Percentiles rank a stretch among this genome's conserved stretches.
Conservation (phyloP, 352 stramenopile genomes). For the Bremia lactucae region DNA sequence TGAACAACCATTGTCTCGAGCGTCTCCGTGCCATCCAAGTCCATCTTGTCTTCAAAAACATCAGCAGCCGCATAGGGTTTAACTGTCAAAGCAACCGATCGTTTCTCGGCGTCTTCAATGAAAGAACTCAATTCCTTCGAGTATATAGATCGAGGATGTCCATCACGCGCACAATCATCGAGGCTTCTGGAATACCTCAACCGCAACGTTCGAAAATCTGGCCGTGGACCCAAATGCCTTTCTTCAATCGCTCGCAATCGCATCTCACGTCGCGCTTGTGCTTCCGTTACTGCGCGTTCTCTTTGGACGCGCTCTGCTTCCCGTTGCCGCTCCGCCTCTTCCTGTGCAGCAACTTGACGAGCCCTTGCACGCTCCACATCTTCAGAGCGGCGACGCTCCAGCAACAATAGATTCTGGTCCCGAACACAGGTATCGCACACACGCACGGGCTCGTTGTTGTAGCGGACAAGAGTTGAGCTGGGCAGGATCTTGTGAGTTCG, state of each 20-base stretch:
- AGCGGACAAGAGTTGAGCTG: slow-evolving; percentile 45
- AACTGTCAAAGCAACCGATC: slow-evolving; percentile 32
- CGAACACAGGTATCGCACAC: slow-evolving; percentile 75
- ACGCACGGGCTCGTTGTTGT: slow-evolving; percentile 70
- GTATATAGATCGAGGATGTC: slow-evolving; percentile 17
- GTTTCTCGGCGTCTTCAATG: slow-evolving; percentile 50
- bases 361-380: slow-evolving; percentile 64
- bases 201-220: slow-evolving; percentile 30
- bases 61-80: slow-evolving; percentile 18
- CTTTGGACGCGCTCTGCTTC: slow-evolving; percentile 37
- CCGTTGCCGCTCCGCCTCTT: slow-evolving; percentile 55
- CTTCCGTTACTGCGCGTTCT: slow-evolving; percentile 38
- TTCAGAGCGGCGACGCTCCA: slow-evolving; percentile 52
- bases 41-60: slow-evolving; percentile 16
- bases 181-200: slow-evolving; percentile 31
- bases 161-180: slow-evolving; percentile 33
- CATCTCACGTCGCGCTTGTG: slow-evolving; percentile 33
- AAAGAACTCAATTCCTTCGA: slow-evolving; percentile 40
- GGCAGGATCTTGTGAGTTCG: slow-evolving; percentile 72
- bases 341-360: slow-evolving; percentile 52
- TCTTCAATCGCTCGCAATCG: slow-evolving; percentile 38
- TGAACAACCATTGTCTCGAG: slow-evolving; percentile 37
- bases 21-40: slow-evolving; percentile 9
- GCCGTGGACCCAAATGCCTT: slow-evolving; percentile 46
- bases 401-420: slow-evolving; percentile 62